Base-by-base conservation (phyloP, 1,284 basidiomycete species). In the Ustilago vetiveriae region DNA sequence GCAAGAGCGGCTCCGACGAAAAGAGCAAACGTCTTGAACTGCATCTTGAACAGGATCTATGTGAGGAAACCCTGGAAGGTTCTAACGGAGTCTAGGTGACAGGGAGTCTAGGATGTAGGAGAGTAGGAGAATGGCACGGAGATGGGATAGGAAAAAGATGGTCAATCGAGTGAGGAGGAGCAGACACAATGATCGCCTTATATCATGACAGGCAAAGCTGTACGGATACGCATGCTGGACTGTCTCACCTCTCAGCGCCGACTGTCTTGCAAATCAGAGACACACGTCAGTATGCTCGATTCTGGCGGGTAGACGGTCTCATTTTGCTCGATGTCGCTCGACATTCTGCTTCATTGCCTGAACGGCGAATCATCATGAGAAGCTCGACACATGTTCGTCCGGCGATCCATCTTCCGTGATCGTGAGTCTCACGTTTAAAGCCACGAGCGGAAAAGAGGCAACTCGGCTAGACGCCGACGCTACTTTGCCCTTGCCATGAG, bases 1-100 rank as follows among this genome's bases (percentile, higher is more conserved):
- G 41, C 39, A 6, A 65, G 10, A 30, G 49, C 41, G 21, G 51
- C 40, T 36, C 54, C 41, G 37, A 58, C 21, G 45, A 54, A 47
- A 19, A 58, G 26, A 17, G 62, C 45, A 24, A 65, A 46, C 14
- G 27, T 27, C 42, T 47, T 65, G 62, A 65, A 58, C 42, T 58
- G 62, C 62, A 65, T 65, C 47, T 36, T 54, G 45, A 29, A 4
- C 3, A 6, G 13, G 13, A 6, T 6, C 2, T 37, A 19, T 9
- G 19, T 13, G 27, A n/a, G 33, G 16, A n/a, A 14, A 35, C 10
- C 10, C 10, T 30, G 2, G 4, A 21, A 16, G 26, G 40, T 4
- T 49, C 36, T 46, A 38, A 42, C 17, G 43, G 9, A 21, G 29
- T 32, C 19, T 21, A 19, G 21, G 30, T n/a, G 8, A 6, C 9